These are phyloP conservation scores for Arthonia radiata DNA, from an alignment of 495 filamentous ascomycete genomes.

Conservation along the genomic window DNA sequence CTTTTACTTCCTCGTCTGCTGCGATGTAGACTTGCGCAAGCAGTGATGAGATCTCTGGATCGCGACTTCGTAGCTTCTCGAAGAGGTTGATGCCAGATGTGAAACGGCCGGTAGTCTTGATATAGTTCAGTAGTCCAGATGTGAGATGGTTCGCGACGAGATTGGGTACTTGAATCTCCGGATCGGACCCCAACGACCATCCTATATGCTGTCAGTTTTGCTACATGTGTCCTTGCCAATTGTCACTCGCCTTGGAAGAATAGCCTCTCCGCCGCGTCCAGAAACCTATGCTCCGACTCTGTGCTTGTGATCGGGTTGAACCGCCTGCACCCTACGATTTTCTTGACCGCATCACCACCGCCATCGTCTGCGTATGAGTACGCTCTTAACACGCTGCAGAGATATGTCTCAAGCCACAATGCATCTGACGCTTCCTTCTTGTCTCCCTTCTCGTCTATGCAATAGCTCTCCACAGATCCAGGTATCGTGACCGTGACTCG, in stretches of 20 bases:
- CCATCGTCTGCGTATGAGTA: conserved; percentile 95
- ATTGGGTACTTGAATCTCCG: conserved; percentile 91
- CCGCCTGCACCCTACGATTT: conserved; percentile 76
- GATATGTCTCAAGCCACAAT: conserved; percentile 90
- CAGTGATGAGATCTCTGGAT: conserved; percentile 81
- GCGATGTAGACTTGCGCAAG: conserved; percentile 71
- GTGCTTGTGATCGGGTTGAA: conserved; percentile 97
- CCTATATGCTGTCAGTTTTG: conserved; percentile 25
- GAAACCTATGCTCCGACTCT: conserved; percentile 86
- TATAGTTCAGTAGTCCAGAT: conserved; percentile 80
- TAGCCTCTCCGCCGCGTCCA: conserved; percentile 80
- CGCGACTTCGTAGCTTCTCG: conserved; percentile 74
- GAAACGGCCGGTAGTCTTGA: conserved; percentile 83
- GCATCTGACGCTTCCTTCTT: conserved; percentile 77
- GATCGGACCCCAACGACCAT: conserved; percentile 88
- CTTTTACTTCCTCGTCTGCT: conserved; percentile 89
- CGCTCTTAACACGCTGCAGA: conserved; percentile 76
- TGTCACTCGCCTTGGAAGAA: conserved; percentile 60
- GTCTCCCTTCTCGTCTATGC: conserved; percentile 86
- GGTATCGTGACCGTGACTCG: conserved; percentile 92
- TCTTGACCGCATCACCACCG: conserved; percentile 68
- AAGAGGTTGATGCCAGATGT: conserved; percentile 95
- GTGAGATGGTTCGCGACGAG: conserved; percentile 91
- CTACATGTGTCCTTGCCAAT: conserved; percentile 1
- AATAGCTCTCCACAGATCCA: conserved; percentile 83